These are phyloP conservation scores for Candida maesae DNA, from an alignment of 805 yeast genomes.

Conservation along the genomic window DNA sequence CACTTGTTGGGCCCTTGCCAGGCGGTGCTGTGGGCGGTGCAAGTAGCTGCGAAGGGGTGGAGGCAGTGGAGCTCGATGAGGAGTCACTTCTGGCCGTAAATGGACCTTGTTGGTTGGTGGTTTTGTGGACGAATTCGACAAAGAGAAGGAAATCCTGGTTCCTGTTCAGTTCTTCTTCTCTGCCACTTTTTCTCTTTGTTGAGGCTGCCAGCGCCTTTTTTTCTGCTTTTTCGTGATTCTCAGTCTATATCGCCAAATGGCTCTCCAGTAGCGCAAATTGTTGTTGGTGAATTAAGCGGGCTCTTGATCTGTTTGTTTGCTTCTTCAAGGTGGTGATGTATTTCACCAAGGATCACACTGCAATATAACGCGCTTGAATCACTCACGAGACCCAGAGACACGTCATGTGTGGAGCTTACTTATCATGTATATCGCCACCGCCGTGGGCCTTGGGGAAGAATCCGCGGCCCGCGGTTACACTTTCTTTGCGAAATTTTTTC, in stretches of 20 bases:
- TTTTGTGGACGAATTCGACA: slow-evolving; percentile 5
- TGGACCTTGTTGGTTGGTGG: not conserved
- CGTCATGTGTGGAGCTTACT: no score
- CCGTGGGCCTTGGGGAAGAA: no score
- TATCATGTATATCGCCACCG: no score
- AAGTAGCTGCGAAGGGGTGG: not conserved
- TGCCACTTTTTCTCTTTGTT: not conserved
- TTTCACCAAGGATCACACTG: no score
- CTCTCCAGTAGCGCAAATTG: not conserved
- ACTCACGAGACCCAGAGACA: no score
- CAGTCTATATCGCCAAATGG: no score
- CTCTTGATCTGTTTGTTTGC: no score
- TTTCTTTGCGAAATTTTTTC: no score
- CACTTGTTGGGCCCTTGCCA: not conserved
- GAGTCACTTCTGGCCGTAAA: slow-evolving; percentile 1
- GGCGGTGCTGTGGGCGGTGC: not conserved
- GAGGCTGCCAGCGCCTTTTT: not conserved
- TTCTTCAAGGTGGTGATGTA: no score
- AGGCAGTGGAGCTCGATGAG: slow-evolving; percentile 1
- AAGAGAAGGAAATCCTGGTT: not conserved
- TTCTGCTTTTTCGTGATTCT: not conserved
- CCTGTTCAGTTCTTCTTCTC: not conserved
- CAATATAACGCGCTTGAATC: no score
- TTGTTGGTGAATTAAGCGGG: not conserved
- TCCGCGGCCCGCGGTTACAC: no score